phyloP scores from a whole-genome alignment of 169 alveolate species.

The Toxoplasma gondii region DNA sequence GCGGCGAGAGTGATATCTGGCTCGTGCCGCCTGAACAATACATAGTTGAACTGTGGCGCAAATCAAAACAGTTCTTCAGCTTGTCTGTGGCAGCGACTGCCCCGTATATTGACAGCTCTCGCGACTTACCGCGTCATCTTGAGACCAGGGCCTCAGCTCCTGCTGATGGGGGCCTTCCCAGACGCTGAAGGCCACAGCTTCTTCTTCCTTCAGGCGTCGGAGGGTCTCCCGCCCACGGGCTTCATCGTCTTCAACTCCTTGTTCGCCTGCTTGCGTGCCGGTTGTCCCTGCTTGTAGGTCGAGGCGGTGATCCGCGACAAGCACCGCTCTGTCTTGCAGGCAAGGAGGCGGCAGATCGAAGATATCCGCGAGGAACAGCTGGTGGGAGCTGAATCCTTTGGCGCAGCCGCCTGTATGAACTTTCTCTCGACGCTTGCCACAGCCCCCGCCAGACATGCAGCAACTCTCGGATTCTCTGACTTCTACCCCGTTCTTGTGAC shows the following conservation, averaged over 20 bases:
- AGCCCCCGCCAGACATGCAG: too few species aligned
- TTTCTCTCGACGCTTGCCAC: background rate
- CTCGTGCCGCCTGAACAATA: too few species aligned
- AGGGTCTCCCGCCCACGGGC: background rate
- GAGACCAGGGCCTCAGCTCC: slow-evolving; percentile 13
- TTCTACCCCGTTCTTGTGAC: background rate
- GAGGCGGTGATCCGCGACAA: background rate
- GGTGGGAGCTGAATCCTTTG: background rate
- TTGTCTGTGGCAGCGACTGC: background rate
- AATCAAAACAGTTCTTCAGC: too few species aligned
- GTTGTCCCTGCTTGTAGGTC: background rate
- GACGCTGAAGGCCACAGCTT: slow-evolving; percentile 23
- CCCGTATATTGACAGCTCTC: background rate
- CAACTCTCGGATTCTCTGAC: background rate
- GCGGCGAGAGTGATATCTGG: too few species aligned
- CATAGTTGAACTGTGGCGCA: too few species aligned
- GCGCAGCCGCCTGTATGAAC: background rate
- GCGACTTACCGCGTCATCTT: slow-evolving; percentile 23
- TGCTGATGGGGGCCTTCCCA: slow-evolving; percentile 14
- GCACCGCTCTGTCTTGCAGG: background rate
- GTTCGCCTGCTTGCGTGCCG: background rate
- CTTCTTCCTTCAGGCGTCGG: background rate
- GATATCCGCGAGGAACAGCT: slow-evolving; percentile 13
- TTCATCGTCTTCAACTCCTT: background rate
- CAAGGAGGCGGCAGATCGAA: background rate